Evolutionary conservation across 2,329 filamentous ascomycete genomes (phyloP), one percentile per base, ranked within the genome.

Genomic region (Xylariaceae sp.): DNA sequence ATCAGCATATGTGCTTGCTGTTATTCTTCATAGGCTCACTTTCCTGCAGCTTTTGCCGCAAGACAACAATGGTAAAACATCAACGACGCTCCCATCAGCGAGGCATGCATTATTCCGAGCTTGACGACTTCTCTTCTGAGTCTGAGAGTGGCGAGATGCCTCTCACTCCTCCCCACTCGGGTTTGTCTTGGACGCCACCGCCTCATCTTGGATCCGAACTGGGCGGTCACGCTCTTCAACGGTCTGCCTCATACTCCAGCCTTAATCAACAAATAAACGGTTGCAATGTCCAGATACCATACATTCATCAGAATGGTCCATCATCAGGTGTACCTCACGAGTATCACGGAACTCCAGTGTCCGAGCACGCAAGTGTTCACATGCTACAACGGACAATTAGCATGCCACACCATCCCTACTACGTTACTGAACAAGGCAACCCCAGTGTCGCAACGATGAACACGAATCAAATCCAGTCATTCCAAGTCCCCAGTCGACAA

Each of bases 1-100:
- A 47, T 21, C 22, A 35, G 12, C 16, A 6, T 37, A 37, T 33
- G 12, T 4, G 21, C 36, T 40, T 48, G 47, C 37, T 53, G 53
- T 59, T 54, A 57, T 52, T 22, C 29, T 22, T 21, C 16, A 40
- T 41, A 21, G 14, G 23, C 47, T 54, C 36, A 56, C 23, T 21
- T n/a, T 17, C 20, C 19, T 20, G 10, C 53, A 85, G 83, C 63
- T 86, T 86, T 62, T 86, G 83, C 64, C 75, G 83, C 44, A 86
- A 86, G 64, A 86, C 82, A 5, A 86, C 82, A 44, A 82, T 83
- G 80, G 77, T 84, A 44, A 84, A 84, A 65, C 80, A 83, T 60
- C 79, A 83, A 59, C 70, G 79, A 42, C 71, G 79, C 21, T 80
- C 78, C 2, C 79, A 83, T 58, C 77, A 82, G 56, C 74, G 78